phyloP scores from a whole-genome alignment of 306 rosid species.

The Benincasa hispida region DNA sequence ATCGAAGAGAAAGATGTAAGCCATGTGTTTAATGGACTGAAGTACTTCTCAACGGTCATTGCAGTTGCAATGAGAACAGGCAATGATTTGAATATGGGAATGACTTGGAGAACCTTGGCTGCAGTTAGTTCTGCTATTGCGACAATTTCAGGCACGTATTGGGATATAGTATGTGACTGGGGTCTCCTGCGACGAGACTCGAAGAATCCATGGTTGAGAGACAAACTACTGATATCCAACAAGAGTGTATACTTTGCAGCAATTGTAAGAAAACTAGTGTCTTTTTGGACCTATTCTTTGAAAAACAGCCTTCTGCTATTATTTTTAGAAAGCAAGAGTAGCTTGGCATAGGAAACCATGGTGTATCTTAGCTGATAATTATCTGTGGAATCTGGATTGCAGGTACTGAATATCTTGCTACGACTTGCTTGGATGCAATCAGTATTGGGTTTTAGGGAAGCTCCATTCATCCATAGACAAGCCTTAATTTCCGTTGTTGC shows the following conservation, averaged over 20 bases:
- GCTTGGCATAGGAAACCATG: not conserved
- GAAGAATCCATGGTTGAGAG: slow-evolving; percentile 59
- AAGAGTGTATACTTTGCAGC: slow-evolving; percentile 24
- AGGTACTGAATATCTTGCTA: slow-evolving; percentile 57
- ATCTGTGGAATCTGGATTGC: slow-evolving; percentile 3
- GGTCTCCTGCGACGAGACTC: slow-evolving; percentile 37
- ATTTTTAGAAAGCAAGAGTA: not conserved
- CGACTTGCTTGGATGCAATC: slow-evolving; percentile 75
- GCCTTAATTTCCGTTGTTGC: slow-evolving; percentile 51
- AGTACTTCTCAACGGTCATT: slow-evolving; percentile 29
- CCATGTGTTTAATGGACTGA: slow-evolving; percentile 32
- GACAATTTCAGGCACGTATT: slow-evolving; percentile 28
- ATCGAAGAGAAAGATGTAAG: slow-evolving; percentile 32
- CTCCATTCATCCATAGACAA: slow-evolving; percentile 44
- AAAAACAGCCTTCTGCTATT: not conserved
- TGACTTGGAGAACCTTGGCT: slow-evolving; percentile 21
- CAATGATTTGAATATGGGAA: slow-evolving; percentile 17
- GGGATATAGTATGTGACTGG: slow-evolving; percentile 55
- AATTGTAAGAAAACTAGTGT: not conserved
- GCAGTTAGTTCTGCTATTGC: slow-evolving; percentile 26
- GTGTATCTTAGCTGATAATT: not conserved
- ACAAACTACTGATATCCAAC: slow-evolving; percentile 41
- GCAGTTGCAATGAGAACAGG: slow-evolving; percentile 44
- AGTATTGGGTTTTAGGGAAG: slow-evolving; percentile 37
- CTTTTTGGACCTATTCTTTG: not conserved